These are phyloP conservation scores for Pythium rhizo-oryzae DNA, from an alignment of 352 stramenopile species.

Conservation along the genomic window DNA sequence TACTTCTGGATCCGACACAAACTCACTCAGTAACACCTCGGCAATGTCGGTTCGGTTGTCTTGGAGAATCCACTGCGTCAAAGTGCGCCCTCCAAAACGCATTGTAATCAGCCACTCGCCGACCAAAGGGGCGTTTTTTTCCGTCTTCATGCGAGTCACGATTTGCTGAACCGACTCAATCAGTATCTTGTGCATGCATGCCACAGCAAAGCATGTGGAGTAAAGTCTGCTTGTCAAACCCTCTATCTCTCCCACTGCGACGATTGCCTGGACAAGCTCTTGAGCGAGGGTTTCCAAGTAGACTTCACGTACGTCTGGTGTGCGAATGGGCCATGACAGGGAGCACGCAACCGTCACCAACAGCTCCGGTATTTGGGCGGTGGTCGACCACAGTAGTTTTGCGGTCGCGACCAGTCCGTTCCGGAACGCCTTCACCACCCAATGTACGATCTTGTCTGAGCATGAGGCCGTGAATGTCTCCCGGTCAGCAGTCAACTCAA, in stretches of 20 bases:
- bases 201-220: background rate
- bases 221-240: background rate
- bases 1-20: background rate
- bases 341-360: background rate
- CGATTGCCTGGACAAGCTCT: background rate
- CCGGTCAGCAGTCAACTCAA: background rate
- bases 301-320: background rate
- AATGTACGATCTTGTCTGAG: background rate
- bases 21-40: background rate
- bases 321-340: background rate
- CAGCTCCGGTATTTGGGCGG: background rate
- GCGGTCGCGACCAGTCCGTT: background rate
- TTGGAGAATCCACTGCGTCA: constrained; percentile 4
- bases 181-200: background rate
- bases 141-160: background rate
- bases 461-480: background rate
- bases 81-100: background rate
- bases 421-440: background rate
- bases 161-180: background rate
- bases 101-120: background rate
- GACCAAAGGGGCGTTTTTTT: background rate
- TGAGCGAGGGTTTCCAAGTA: background rate
- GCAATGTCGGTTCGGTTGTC: background rate
- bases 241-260: background rate
- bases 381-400: background rate